Conservation (phyloP, 2,329 filamentous ascomycete species). For the Neurospora sp. region DNA sequence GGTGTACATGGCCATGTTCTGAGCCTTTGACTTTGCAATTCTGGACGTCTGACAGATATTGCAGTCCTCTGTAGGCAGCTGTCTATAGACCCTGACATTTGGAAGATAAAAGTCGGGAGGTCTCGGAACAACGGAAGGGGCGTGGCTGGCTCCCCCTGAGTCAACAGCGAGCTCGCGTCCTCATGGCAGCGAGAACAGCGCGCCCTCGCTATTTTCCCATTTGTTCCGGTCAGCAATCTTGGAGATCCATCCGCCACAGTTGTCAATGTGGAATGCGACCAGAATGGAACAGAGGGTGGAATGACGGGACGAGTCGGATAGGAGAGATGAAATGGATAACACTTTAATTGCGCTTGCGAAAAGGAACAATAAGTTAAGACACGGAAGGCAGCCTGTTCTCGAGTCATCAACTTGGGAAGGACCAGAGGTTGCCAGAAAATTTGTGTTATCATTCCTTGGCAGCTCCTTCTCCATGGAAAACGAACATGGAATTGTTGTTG, state of each 20-base stretch:
- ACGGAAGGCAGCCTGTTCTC: too few species aligned
- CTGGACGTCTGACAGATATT: neutral
- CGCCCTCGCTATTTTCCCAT: neutral
- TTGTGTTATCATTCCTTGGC: neutral
- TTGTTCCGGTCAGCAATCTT: neutral
- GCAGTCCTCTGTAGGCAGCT: neutral
- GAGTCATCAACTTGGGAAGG: neutral
- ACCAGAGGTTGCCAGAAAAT: neutral
- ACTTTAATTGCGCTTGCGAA: neutral
- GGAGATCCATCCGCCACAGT: neutral
- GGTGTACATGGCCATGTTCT: neutral
- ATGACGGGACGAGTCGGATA: neutral
- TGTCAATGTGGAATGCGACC: neutral
- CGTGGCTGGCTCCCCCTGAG: neutral
- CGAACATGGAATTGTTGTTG: neutral
- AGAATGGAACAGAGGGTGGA: neutral
- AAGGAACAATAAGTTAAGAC: neutral
- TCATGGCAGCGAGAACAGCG: neutral
- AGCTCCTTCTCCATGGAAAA: neutral
- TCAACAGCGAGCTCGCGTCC: neutral
- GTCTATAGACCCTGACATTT: neutral
- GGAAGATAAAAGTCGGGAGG: neutral
- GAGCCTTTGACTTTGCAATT: neutral
- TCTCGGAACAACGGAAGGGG: neutral
- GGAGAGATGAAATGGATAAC: neutral